phyloP scores from a whole-genome alignment of 2,329 filamentous ascomycete species.

The Hypoxylon sp. region DNA sequence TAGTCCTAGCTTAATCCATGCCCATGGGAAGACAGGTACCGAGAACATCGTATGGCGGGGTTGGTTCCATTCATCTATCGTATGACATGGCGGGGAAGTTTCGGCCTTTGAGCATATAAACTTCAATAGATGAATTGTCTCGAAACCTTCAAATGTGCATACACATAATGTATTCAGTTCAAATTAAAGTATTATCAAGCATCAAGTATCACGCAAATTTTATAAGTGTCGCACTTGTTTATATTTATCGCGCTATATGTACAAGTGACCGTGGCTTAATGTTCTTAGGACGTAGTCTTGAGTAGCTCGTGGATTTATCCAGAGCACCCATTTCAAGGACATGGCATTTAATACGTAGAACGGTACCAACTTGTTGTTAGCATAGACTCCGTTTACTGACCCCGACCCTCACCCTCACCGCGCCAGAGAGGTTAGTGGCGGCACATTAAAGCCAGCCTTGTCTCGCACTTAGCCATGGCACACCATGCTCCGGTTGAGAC shows the following conservation, averaged over 20 bases:
- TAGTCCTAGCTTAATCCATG: constrained; percentile 11
- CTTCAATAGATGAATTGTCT: constrained; percentile 19
- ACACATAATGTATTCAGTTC: too few relatives aligned
- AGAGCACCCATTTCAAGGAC: constrained; percentile 6
- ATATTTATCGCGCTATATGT: constrained; percentile 7
- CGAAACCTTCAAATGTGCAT: neutral
- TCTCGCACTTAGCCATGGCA: constrained; percentile 4
- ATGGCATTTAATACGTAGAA: constrained; percentile 10
- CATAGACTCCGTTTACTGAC: neutral
- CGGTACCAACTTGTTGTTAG: neutral
- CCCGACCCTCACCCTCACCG: neutral
- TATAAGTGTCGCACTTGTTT: neutral
- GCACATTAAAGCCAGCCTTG: constrained; percentile 1
- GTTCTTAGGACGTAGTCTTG: neutral
- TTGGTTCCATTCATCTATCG: constrained; percentile 13
- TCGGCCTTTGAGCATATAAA: constrained; percentile 4
- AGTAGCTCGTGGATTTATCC: neutral
- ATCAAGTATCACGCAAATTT: neutral
- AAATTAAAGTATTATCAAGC: neutral
- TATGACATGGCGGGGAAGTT: constrained; percentile 13
- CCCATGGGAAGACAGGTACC: constrained; percentile 5
- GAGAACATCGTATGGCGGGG: constrained; percentile 20
- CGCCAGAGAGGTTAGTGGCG: neutral
- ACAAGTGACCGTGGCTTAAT: neutral
- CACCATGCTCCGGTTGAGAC: constrained; percentile 1